A percentile compares a stretch with the other conserved stretches of the same genome.
phyloP scores from a whole-genome alignment of 768 basidiomycete species.

The Strobilomyces confusus region DNA sequence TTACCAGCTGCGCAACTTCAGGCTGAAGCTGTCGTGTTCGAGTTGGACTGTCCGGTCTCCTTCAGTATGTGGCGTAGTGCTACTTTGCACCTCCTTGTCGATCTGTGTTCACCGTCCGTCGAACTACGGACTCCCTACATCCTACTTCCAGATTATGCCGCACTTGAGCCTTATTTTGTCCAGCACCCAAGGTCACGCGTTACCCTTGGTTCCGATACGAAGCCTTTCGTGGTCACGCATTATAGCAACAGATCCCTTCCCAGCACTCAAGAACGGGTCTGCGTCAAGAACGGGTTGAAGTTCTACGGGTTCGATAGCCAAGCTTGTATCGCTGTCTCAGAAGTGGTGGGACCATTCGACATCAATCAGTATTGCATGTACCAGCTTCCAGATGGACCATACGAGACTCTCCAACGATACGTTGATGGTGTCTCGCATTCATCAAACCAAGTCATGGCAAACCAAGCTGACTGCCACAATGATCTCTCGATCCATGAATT shows the following conservation, averaged over 20 bases:
- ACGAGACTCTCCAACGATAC: conserved; percentile 34
- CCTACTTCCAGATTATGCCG: conserved; percentile 11
- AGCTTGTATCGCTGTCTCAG: not conserved
- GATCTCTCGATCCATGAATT: no score
- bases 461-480: no score
- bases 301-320: conserved; percentile 31
- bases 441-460: no score
- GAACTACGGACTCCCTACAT: conserved; percentile 9
- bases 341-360: not conserved
- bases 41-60: no score
- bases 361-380: conserved; percentile 20
- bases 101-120: conserved; percentile 27
- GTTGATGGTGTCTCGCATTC: not conserved
- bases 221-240: conserved; percentile 15
- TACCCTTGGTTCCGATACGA: no score
- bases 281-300: no score
- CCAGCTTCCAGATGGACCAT: conserved; percentile 30
- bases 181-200: no score
- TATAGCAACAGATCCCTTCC: conserved; percentile 16
- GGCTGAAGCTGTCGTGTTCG: no score
- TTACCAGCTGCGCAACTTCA: no score
- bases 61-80: no score
- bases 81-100: conserved; percentile 38
- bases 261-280: not conserved
- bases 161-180: conserved; percentile 11